Evolutionary conservation across 495 filamentous ascomycete species (phyloP), one percentile per base, ranked within the genome.

Genomic region (Aspergillus leporis): DNA sequence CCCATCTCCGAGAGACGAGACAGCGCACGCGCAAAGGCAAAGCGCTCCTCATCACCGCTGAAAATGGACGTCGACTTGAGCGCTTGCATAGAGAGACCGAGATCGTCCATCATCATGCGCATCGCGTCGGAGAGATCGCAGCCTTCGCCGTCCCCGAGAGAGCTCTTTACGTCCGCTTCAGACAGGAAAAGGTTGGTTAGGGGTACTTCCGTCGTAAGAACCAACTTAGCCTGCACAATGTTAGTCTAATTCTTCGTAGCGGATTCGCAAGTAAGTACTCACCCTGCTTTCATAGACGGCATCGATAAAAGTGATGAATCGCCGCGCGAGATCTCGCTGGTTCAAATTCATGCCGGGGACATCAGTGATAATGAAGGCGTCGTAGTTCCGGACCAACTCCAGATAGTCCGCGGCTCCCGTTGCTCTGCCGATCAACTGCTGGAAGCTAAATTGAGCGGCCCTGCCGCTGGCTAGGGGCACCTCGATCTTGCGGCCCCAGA

Each of bases 291-390:
- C 94, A 74, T 98, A 98, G 31, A 94, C 87, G 10, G 94, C 93
- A 71, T 98, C 94, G 52, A 98, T 89, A 64, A 98, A 97, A 0
- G 94, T 98, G 63, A 98, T 98, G 71, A 98, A 98, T 19, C 94
- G 78, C 46, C 94, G 76, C 1, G 95, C 94, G 13, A 95, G 80
- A 78, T 98, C 94, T n/a, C 94, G 84, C 66, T 90, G 82, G 30
- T 82, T 83, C 58, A 89, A 83, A 16, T 85, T 93, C 94, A 98
- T 98, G 6, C 89, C 90, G 0, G 94, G 95, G 0, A 98, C 86
- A 38, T 92, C 89, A 2, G 91, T 95, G 31, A 98, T 80, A 61
- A 98, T 85, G 64, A 98, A 98, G 0, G 92, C 87, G 51, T 94
- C 87, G 72, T 98, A 98, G 56, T 88, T 87, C 40, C 91, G 83